Evolutionary conservation across 805 yeast genomes (phyloP), one percentile per base, ranked within the genome.

Genomic region (Metschnikowia anglica): DNA sequence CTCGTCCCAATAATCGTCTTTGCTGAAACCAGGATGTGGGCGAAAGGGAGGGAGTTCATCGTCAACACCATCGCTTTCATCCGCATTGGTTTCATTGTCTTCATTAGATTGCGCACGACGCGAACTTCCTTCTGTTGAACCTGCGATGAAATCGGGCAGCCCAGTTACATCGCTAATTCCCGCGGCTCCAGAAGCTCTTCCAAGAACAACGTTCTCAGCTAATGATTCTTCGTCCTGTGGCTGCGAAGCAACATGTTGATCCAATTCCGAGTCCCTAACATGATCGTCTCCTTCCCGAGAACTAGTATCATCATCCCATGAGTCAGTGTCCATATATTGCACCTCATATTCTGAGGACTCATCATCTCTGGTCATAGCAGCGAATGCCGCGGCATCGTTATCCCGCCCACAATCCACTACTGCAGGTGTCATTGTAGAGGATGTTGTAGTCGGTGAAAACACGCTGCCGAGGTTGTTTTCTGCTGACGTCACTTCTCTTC

Each of bases 1-100:
- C 28, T 72, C 78, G 46, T 65, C 71, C 72, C 76, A 75, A 54
- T 77, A 77, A 52, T 76, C 81, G 4, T 65, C 74, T 6, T 43
- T 42, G 12, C 54, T 52, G 51, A 67, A 77, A 3, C 80, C 79
- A 0, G 78, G 73, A 43, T 65, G 68, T 4, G 71, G 68, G 33
- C 62, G 62, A 50, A 77, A 77, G 2, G 69, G 63, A 10, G 79
- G 77, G 1, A 74, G 76, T 21, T 38, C 50, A 23, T 37, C 41
- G 4, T 17, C 4, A 15, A 5, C 16, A 10, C 13, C 11, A 5
- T 13, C 42, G 12, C 6, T 29, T 3, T 8, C 27, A 4, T 29
- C 16, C 19, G 10, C 3, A 13, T 5, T 25, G 20, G 5, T 13
- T 11, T 28, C 13, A 3, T 28, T 18, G 5, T 13, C 28, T 13